Conservation (phyloP, 352 stramenopile species). For the Phytophthora fragariaefolia region DNA sequence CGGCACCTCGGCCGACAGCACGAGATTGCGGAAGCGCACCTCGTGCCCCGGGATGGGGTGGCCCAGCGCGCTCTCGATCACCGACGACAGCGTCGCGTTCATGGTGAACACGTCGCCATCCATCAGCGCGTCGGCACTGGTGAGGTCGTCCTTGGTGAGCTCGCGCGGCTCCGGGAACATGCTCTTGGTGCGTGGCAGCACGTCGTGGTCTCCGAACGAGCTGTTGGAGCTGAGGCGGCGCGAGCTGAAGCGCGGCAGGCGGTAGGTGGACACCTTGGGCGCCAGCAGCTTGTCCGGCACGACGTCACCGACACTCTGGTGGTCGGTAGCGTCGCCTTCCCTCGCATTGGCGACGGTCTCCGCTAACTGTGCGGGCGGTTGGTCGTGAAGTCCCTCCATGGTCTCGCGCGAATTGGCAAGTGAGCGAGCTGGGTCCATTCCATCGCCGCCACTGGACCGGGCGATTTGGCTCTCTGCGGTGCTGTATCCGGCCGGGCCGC, state of each 20-base stretch:
- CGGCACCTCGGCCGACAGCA: conserved; percentile 42
- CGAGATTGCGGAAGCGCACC: conserved; percentile 61
- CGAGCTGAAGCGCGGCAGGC: conserved; percentile 41
- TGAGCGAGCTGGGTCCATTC: conserved; percentile 2
- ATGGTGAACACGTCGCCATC: conserved; percentile 58
- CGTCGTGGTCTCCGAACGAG: conserved; percentile 18
- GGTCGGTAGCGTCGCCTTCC: conserved; percentile 16
- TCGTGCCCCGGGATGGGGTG: conserved; percentile 57
- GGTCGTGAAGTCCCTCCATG: conserved; percentile 11
- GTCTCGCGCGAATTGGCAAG: conserved; percentile 5
- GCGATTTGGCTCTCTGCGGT: conserved; percentile 10
- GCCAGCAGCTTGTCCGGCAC: conserved; percentile 29
- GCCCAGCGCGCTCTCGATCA: conserved; percentile 54
- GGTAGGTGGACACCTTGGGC: conserved; percentile 22
- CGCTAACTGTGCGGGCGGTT: background rate
- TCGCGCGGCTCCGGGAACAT: conserved; percentile 39
- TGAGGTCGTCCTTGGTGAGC: conserved; percentile 41
- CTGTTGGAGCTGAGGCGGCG: conserved; percentile 31
- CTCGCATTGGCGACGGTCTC: background rate
- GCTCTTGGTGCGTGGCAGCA: conserved; percentile 32
- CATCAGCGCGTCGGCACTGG: conserved; percentile 62
- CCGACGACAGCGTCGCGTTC: conserved; percentile 54
- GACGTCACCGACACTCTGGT: conserved; percentile 27
- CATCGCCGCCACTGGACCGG: background rate
- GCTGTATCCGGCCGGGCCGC: background rate